These are phyloP conservation scores for Trypanosoma scelopori DNA, from an alignment of 208 protist species.

Conservation along the genomic window DNA sequence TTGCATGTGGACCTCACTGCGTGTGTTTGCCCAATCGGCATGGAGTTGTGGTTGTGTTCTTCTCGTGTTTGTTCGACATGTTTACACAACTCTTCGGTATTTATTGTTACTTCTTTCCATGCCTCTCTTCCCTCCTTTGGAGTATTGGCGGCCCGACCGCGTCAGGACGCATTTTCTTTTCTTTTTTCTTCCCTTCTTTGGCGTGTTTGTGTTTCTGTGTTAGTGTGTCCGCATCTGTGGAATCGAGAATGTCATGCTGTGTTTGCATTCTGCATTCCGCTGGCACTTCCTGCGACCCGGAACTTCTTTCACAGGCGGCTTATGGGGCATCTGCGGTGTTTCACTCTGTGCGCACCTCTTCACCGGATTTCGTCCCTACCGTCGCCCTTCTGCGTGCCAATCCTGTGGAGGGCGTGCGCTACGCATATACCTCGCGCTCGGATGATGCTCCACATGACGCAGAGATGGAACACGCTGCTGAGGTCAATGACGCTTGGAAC, in stretches of 20 bases:
- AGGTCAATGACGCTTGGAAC: neutral
- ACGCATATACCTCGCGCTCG: conserved; percentile 55
- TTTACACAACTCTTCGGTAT: too few species aligned
- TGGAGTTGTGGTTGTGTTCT: too few species aligned
- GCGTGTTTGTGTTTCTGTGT: too few species aligned
- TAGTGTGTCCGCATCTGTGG: neutral
- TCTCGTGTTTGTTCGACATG: too few species aligned
- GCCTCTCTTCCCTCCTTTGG: too few species aligned
- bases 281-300: conserved; percentile 36
- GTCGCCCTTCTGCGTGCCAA: conserved; percentile 69
- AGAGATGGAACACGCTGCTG: neutral
- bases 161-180: too few species aligned
- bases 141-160: too few species aligned
- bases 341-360: conserved; percentile 29
- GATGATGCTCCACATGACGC: conserved; percentile 53
- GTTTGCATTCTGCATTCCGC: conserved; percentile 74
- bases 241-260: conserved; percentile 34
- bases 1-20: too few species aligned
- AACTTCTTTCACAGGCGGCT: conserved; percentile 50
- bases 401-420: conserved; percentile 47
- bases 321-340: conserved; percentile 51
- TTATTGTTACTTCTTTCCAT: too few species aligned
- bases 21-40: too few species aligned
- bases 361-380: conserved; percentile 66
- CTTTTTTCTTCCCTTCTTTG: too few species aligned